Conservation (phyloP, 768 basidiomycete genomes). For the Rhizopogon roseolus region DNA sequence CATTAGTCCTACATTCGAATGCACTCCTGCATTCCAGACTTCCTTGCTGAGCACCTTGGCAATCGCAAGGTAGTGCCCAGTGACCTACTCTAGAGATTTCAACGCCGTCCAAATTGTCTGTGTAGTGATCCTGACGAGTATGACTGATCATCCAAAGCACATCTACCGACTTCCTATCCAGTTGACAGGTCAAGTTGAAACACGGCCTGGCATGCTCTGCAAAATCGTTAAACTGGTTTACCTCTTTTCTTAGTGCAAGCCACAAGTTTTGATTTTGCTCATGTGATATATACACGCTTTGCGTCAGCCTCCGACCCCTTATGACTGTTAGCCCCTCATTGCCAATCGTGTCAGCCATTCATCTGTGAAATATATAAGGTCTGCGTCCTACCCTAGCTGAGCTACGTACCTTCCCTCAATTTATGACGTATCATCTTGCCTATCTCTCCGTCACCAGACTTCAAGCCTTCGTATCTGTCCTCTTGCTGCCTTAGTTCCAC, state of each 20-base stretch:
- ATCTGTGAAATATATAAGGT: neutral
- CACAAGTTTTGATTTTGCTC: neutral
- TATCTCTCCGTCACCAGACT: neutral
- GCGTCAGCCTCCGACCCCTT: neutral
- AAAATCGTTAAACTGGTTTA: neutral
- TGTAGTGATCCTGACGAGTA: too few relatives aligned
- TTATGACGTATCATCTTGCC: neutral
- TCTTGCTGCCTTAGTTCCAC: constrained; percentile 5
- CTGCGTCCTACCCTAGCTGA: neutral
- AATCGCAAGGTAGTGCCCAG: too few relatives aligned
- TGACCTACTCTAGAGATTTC: too few relatives aligned
- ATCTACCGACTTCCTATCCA: too few relatives aligned
- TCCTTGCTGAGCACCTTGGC: too few relatives aligned
- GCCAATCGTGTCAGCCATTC: constrained; percentile 12
- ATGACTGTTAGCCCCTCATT: constrained; percentile 1
- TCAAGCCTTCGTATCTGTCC: neutral
- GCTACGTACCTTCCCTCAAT: neutral
- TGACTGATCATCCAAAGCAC: too few relatives aligned
- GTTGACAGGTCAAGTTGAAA: too few relatives aligned
- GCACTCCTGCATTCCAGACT: too few relatives aligned
- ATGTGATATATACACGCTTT: neutral
- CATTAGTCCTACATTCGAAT: too few relatives aligned
- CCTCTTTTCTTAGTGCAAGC: neutral
- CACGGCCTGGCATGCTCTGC: too few relatives aligned
- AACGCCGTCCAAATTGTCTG: too few relatives aligned